phyloP scores from a whole-genome alignment of 345 rosid genomes.

The Eucalyptus sp. region DNA sequence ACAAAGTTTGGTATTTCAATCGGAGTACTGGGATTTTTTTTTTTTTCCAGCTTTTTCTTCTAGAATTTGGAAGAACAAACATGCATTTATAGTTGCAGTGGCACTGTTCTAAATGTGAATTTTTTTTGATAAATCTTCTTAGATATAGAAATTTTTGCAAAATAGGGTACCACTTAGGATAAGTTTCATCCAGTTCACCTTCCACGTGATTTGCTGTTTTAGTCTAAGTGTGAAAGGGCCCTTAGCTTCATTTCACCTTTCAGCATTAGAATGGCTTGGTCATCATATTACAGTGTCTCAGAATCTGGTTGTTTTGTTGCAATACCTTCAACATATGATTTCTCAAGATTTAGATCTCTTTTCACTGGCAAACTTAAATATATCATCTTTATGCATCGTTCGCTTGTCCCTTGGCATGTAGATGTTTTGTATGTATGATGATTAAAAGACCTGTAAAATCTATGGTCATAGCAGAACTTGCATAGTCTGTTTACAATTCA shows the following conservation, averaged over 20 bases:
- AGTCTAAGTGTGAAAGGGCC: background rate
- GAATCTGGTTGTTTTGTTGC: background rate
- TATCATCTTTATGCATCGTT: background rate
- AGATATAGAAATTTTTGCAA: background rate
- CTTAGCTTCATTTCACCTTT: background rate
- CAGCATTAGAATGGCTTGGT: accelerated
- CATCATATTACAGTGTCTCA: background rate
- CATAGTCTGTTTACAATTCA: background rate
- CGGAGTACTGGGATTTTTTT: background rate
- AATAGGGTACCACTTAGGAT: background rate
- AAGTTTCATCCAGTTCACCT: background rate
- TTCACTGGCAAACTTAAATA: background rate
- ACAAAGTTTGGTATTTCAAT: background rate
- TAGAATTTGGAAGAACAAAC: background rate
- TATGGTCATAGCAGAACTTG: background rate
- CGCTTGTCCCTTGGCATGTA: background rate
- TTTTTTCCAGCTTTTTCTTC: background rate
- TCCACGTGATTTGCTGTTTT: background rate
- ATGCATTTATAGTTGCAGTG: background rate
- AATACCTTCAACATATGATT: background rate
- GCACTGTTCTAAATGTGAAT: background rate
- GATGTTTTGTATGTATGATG: background rate
- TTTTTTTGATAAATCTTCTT: background rate
- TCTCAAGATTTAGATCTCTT: background rate
- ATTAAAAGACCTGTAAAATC: background rate